Base-by-base conservation (phyloP, 2,329 filamentous ascomycete species). In the Aureobasidium sp. region DNA sequence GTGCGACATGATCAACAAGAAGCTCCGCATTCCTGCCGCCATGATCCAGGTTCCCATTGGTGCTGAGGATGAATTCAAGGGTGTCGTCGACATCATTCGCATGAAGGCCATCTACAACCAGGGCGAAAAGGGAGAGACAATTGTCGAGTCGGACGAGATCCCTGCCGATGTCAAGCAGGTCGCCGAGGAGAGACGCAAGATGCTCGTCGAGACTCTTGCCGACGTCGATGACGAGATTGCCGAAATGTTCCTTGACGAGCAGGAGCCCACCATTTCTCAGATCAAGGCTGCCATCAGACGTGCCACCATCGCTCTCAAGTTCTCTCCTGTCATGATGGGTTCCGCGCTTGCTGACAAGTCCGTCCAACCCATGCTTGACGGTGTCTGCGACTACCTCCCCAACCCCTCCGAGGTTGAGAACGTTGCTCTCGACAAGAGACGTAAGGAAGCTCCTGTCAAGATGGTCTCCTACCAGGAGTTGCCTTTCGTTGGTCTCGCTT, bases 141-240 rank as follows among this genome's bases (percentile, higher is more conserved):
- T 99, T 64, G 80, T 87, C 67, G 82, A 87, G 66, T 86, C 84
- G 55, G 90, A 94, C 69, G 88, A 91, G 66, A 89, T 97, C 42
- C 94, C 94, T 0, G 86, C 84, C n/a, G 84, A 91, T 44, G 79
- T 96, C 27, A 81, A 86, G 70, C 82, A 84, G n/a, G 74, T 96
- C 39, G 91, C 85, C 22, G 82, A 89, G 68, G 87, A 97, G 79
- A 91, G 91, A 79, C 85, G 92, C 65, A 85, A 87, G 71, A 87
- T 88, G 70, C 82, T 99, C 64, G 92, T 99, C 64, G 94, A 97
- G 79, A 96, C 92, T 68, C 83, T 99, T 60, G 94, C 94, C 29
- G 94, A 99, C 77, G 93, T 97, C 48, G 94, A 99, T 71, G 94
- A 99, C 68, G 92, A 97, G 75, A 97, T 99, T 64, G 93, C 93